These are phyloP conservation scores for Beauveria medogensis DNA, from an alignment of 2,329 filamentous ascomycete species.

Conservation along the genomic window DNA sequence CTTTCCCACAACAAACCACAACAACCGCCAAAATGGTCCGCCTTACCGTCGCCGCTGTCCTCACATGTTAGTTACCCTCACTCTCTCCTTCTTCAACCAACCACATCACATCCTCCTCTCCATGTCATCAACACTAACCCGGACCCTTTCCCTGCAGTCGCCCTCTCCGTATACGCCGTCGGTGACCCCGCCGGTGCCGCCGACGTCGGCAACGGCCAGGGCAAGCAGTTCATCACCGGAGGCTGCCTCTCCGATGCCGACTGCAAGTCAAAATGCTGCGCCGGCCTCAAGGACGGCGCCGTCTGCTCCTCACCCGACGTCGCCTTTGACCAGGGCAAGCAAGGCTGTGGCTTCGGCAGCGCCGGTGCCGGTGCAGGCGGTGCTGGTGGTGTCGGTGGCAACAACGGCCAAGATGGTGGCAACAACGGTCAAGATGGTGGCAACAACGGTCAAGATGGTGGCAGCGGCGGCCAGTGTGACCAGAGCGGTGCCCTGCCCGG, in stretches of 20 bases:
- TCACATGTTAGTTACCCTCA: constrained; percentile 17
- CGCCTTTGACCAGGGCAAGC: constrained; percentile 23
- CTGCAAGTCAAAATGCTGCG: constrained; percentile 24
- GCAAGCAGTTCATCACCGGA: constrained; percentile 22
- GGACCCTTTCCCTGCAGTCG: background rate
- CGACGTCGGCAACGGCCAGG: constrained; percentile 19
- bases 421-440: background rate
- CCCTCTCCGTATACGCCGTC: constrained; percentile 12
- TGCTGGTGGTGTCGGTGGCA: background rate
- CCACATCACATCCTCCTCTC: too few relatives aligned
- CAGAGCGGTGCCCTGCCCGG: too few relatives aligned
- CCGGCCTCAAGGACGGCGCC: constrained; percentile 16
- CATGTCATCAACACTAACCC: background rate
- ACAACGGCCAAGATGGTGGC: background rate
- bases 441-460: too few relatives aligned
- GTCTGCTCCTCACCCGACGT: constrained; percentile 22
- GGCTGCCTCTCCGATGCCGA: constrained; percentile 19
- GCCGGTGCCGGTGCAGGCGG: background rate
- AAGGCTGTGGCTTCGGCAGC: constrained; percentile 23
- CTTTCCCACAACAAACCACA: background rate
- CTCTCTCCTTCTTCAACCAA: too few relatives aligned
- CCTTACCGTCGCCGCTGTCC: constrained; percentile 17
- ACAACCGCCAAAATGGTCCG: constrained; percentile 25
- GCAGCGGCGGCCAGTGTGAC: too few relatives aligned
- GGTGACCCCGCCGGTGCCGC: constrained; percentile 16